These are phyloP conservation scores for Scedosporium minutisporum DNA, from an alignment of 2,329 filamentous ascomycete genomes.

Conservation along the genomic window DNA sequence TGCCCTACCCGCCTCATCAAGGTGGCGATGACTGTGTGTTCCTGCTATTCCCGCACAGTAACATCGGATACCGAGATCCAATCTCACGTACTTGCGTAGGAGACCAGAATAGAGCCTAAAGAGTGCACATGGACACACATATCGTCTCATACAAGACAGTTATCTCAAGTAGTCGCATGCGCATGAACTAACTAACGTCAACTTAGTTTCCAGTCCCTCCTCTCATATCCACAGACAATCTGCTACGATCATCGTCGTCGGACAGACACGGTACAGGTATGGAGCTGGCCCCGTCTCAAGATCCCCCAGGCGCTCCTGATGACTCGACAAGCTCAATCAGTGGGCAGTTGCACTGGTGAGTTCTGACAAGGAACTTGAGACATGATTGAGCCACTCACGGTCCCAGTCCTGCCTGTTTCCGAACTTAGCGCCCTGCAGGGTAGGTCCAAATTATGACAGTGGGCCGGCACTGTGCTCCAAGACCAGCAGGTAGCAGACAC, in stretches of 20 bases:
- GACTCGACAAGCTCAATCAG: not conserved
- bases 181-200: not conserved
- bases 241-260: not conserved
- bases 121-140: not conserved
- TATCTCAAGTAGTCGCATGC: not conserved
- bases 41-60: not conserved
- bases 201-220: not conserved
- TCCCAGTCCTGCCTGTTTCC: not conserved
- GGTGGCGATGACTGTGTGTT: not conserved
- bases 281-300: not conserved
- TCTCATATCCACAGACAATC: not conserved
- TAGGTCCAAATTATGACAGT: not conserved
- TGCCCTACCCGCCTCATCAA: not conserved
- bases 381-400: not conserved
- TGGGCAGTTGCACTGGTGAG: not conserved
- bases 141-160: not conserved
- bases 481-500: not conserved
- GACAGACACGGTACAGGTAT: not conserved
- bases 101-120: not conserved
- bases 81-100: too few species aligned
- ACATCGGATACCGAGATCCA: not conserved
- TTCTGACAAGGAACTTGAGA: not conserved
- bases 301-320: not conserved
- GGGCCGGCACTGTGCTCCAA: not conserved
- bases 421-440: constrained; percentile 1